Conservation (phyloP, 2,329 filamentous ascomycete genomes). For the Trichoderma afroharzianum region DNA sequence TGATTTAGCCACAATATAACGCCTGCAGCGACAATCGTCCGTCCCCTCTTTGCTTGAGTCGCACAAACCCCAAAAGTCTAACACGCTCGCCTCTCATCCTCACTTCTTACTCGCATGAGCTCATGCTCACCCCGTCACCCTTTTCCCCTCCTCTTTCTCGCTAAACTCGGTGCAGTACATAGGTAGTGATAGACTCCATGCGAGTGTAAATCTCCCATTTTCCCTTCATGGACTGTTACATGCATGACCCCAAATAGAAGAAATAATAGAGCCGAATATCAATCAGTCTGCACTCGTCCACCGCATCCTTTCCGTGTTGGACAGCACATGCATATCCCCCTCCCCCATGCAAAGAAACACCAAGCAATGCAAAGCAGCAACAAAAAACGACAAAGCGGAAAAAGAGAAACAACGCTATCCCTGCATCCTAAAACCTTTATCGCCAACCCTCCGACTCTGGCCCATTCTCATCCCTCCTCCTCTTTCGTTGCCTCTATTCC, state of each 20-base stretch:
- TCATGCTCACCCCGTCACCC: background rate
- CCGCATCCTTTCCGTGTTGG: background rate
- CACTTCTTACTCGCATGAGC: constrained; percentile 15
- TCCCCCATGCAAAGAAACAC: background rate
- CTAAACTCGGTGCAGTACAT: background rate
- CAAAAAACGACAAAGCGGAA: background rate
- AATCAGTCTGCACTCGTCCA: no score
- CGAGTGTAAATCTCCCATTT: background rate
- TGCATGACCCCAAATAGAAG: background rate
- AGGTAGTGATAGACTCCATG: background rate
- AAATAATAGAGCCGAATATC: background rate
- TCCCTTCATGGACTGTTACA: background rate
- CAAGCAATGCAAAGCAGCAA: background rate
- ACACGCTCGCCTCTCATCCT: background rate
- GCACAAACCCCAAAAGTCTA: background rate
- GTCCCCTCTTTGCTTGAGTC: background rate
- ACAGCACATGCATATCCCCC: background rate
- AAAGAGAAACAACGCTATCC: background rate
- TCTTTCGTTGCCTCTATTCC: no score
- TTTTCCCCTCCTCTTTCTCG: background rate
- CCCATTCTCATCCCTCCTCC: background rate
- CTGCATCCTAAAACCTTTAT: background rate
- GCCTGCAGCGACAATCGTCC: background rate
- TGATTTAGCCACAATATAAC: background rate
- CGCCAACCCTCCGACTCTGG: background rate